Percentiles rank a stretch among this genome's conserved stretches.
Conservation (phyloP, 805 yeast genomes). For the Myxozyma neotropica region DNA sequence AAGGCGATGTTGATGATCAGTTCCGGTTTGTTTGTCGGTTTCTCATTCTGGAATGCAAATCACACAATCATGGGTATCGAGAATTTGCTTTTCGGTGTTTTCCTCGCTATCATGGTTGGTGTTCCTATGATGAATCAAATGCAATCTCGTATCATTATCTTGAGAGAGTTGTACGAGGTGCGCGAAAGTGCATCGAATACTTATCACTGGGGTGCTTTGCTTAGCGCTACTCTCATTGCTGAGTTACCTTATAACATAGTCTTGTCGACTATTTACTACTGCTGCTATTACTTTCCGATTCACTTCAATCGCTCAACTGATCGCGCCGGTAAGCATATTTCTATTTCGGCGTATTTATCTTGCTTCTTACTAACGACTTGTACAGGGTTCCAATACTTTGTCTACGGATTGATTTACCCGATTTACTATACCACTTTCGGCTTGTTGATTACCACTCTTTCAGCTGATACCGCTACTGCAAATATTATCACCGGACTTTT, state of each 20-base stretch:
- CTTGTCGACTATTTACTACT: slow-evolving; percentile 55
- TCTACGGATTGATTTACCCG: slow-evolving; percentile 55
- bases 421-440: slow-evolving; percentile 56
- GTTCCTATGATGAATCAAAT: slow-evolving; percentile 64
- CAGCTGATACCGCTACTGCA: slow-evolving; percentile 70
- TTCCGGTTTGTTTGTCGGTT: slow-evolving; percentile 69
- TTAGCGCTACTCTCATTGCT: slow-evolving; percentile 55
- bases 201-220: slow-evolving; percentile 67
- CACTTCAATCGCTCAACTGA: slow-evolving; percentile 51
- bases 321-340: slow-evolving; percentile 30
- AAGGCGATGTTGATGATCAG: slow-evolving; percentile 55
- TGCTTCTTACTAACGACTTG: not conserved
- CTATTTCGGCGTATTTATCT: not conserved
- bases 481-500: slow-evolving; percentile 59
- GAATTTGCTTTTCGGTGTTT: slow-evolving; percentile 59
- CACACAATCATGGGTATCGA: slow-evolving; percentile 56
- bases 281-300: slow-evolving; percentile 57
- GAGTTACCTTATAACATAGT: slow-evolving; percentile 64
- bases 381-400: slow-evolving; percentile 49
- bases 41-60: slow-evolving; percentile 64
- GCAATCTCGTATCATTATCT: slow-evolving; percentile 59
- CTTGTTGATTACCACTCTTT: slow-evolving; percentile 55
- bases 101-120: slow-evolving; percentile 59
- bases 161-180: slow-evolving; percentile 67
- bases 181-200: slow-evolving; percentile 73